Evolutionary conservation across 257 asterid genomes (phyloP), one percentile per base, ranked within the genome.

Genomic region (Solanum neorickii): DNA sequence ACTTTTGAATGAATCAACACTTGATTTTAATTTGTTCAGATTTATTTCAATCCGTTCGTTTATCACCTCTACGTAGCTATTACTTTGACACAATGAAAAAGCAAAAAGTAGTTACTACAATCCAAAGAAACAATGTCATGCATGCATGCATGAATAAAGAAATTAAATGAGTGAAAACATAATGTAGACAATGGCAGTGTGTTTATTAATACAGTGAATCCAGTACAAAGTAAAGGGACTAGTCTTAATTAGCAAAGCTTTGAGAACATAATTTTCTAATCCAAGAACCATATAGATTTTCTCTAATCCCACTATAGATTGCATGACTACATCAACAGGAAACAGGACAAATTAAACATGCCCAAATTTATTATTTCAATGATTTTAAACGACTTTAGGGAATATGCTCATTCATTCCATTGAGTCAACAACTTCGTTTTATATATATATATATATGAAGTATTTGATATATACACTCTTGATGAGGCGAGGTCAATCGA

Each of bases 271-370:
- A 44, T 25, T 42, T 78, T 78, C 16, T 27, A 29, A 80, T 78
- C 29, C 27, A 47, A 47, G 42, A 47, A 13, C 14, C 13, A 46
- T 29, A 46, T 29, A 47, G 85, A 47, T 80, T 47, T 80, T 16
- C 66, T 47, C 85, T 47, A 25, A 47, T 80, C 85, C 68, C 85
- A 6, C 44, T 80, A 9, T 47, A 80, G 85, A 80, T 80, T 47
- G 31, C 29, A 65, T 80, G 13, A 23, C 66, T 47, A 3, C 66
- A 9, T 80, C 5, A 47, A 80, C 68, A 47, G 44, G 85, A 47
- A 18, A 18, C 85, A 80, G 11, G 14, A 7, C 85, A 80, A 80
- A 47, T 33, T 27, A 68, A 68, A 80, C 44, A 80, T 80, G 12
- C 68, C 44, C 49, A 80, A 80, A 80, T 80, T 47, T 47, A 47